A percentile compares a stretch with the other conserved stretches of the same genome.
phyloP scores from a whole-genome alignment of 106 monocot species.

The Gastrodia elata region DNA sequence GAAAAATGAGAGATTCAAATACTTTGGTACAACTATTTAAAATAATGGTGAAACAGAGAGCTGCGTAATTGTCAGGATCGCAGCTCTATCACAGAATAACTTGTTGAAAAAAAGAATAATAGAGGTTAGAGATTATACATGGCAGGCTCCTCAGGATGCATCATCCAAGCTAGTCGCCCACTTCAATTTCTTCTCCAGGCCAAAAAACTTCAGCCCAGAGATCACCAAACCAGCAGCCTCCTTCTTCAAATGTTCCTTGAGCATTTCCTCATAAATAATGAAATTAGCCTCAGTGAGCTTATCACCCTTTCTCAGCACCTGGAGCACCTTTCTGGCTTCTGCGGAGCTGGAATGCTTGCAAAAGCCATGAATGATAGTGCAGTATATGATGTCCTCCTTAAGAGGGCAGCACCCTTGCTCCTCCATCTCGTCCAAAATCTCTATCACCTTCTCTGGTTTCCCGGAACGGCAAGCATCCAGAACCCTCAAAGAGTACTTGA shows the following conservation, averaged over 20 bases:
- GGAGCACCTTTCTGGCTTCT: slow-evolving; percentile 69
- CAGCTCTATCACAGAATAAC: too few species aligned
- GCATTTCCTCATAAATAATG: slow-evolving; percentile 66
- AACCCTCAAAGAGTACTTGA: slow-evolving; percentile 77
- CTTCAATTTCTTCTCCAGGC: slow-evolving; percentile 68
- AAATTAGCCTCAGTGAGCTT: slow-evolving; percentile 49
- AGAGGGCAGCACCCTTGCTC: slow-evolving; percentile 35
- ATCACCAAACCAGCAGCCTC: slow-evolving; percentile 60
- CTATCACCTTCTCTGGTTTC: slow-evolving; percentile 60
- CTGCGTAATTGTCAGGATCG: too few species aligned
- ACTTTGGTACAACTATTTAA: too few species aligned
- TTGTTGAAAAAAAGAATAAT: background rate
- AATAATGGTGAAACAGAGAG: too few species aligned
- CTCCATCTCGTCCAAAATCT: slow-evolving; percentile 69
- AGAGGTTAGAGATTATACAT: background rate
- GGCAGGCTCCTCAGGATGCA: background rate
- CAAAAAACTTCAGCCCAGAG: slow-evolving; percentile 81
- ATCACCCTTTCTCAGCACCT: slow-evolving; percentile 38
- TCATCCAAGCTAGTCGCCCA: slow-evolving; percentile 24
- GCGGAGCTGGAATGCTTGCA: slow-evolving; percentile 59
- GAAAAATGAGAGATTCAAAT: too few species aligned
- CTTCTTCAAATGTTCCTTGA: slow-evolving; percentile 79
- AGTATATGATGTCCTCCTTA: slow-evolving; percentile 71
- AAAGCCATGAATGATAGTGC: slow-evolving; percentile 79
- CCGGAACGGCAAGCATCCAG: slow-evolving; percentile 50